These are phyloP conservation scores for Podospora appendiculata DNA, from an alignment of 495 filamentous ascomycete genomes.

Conservation along the genomic window DNA sequence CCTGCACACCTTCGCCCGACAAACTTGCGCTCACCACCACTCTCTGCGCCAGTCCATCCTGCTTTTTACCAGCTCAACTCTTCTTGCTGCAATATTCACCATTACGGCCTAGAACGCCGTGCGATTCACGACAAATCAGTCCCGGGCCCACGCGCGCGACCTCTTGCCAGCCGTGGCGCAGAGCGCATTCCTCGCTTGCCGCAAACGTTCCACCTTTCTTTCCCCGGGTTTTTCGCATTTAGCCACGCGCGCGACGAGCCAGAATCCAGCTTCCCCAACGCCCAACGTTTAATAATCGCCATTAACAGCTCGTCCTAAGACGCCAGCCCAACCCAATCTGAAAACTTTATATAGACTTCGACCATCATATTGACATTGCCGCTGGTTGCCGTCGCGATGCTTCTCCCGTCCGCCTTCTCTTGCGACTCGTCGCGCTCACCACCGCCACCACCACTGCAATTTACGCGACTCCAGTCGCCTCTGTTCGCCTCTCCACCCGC, in stretches of 20 bases:
- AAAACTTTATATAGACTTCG: background rate
- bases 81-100: no score
- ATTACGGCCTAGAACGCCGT: background rate
- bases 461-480: constrained; percentile 44
- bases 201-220: constrained; percentile 2
- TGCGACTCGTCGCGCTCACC: constrained; percentile 53
- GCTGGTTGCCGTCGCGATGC: constrained; percentile 34
- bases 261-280: background rate
- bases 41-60: no score
- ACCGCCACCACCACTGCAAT: constrained; percentile 13
- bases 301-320: background rate
- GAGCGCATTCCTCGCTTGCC: background rate
- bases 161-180: background rate
- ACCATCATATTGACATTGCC: background rate
- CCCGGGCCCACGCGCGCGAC: background rate
- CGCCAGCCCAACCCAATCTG: no score
- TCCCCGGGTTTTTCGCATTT: constrained; percentile 4
- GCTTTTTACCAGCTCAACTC: no score
- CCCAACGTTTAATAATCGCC: background rate
- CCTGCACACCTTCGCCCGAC: background rate
- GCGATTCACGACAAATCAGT: background rate
- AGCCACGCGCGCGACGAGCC: constrained; percentile 1
- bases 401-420: constrained; percentile 63
- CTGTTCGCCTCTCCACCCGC: constrained; percentile 56
- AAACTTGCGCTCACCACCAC: background rate